Conservation (phyloP, 495 filamentous ascomycete genomes). For the Pseudoneurospora amorphoporcata region DNA sequence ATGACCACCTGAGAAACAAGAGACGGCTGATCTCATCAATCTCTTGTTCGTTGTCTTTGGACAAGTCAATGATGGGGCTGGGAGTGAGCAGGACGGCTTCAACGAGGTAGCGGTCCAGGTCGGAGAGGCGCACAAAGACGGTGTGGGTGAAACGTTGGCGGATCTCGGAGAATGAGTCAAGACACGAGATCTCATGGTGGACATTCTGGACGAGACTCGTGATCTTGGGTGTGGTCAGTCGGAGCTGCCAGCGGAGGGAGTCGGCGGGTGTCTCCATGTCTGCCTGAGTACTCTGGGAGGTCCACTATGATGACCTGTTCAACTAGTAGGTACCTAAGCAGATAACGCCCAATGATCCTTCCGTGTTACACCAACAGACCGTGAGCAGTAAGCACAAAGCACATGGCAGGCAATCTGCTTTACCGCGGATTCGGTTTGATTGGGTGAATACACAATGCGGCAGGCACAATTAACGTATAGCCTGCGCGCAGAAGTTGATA, state of each 20-base stretch:
- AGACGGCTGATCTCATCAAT: not conserved
- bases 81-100: not conserved
- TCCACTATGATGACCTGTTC: not conserved
- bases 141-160: not conserved
- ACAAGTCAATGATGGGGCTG: not conserved
- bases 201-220: not conserved
- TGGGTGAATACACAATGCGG: not conserved
- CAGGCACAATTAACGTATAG: not conserved
- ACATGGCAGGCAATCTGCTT: not conserved
- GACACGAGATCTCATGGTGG: not conserved
- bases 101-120: not conserved
- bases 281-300: not conserved
- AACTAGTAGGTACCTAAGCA: not conserved
- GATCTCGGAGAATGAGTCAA: not conserved
- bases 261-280: not conserved
- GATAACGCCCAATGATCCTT: not conserved
- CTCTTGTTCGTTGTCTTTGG: not conserved
- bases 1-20: not conserved
- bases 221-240: not conserved
- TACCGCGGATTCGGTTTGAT: not conserved
- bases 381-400: not conserved
- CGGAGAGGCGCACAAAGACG: not conserved
- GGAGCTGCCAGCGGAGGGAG: not conserved
- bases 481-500: not conserved
- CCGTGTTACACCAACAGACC: not conserved